Evolutionary conservation across 2,329 filamentous ascomycete genomes (phyloP), one percentile per base, ranked within the genome.

Genomic region (Thyridium curvatum): DNA sequence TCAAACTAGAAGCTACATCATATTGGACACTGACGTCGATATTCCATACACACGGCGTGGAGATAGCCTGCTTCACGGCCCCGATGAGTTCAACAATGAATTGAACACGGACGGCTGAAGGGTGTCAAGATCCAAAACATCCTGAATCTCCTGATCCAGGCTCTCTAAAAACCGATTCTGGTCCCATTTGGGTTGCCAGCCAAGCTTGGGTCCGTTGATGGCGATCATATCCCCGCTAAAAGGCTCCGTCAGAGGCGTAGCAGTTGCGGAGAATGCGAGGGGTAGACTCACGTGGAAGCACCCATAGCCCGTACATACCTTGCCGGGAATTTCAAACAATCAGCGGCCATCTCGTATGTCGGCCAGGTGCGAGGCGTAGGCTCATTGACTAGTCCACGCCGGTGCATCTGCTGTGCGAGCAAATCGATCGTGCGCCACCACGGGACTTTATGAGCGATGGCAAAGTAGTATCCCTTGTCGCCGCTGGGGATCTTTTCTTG

Each of bases 391-490:
- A 63, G 52, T 6, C 53, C 55, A 2, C 54, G 54, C 2, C 48
- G 44, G 10, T 60, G 30, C 10, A 64, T 41, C 0, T 35, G 40
- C 17, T 46, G 15, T 0, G 57, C 52, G 8, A 64, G 40, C 7
- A 44, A 38, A 1, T 58, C 41, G 50, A 55, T 48, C 18, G 58
- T 35, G 1, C 51, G 49, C 56, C 54, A 60, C 50, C 52, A 59
- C 8, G 47, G 39, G 0, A 43, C 34, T 8, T 43, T 46, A 29
- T 64, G 57, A 4, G 52, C 52, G 12, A 52, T 37, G 4, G 49
- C 48, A 31, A 62, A 62, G 41, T 60, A 60, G 40, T 61, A 63
- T 2, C 61, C 58, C 0, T 59, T 40, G 13, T 52, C 47, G 0
- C 55, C 56, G 28, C 40, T 54, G 2, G 55, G 52, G 6, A 59